Percentiles rank a stretch among this genome's conserved stretches.
These are phyloP conservation scores for Trifolium subterraneum DNA, from an alignment of 306 rosid species.

Conservation along the genomic window DNA sequence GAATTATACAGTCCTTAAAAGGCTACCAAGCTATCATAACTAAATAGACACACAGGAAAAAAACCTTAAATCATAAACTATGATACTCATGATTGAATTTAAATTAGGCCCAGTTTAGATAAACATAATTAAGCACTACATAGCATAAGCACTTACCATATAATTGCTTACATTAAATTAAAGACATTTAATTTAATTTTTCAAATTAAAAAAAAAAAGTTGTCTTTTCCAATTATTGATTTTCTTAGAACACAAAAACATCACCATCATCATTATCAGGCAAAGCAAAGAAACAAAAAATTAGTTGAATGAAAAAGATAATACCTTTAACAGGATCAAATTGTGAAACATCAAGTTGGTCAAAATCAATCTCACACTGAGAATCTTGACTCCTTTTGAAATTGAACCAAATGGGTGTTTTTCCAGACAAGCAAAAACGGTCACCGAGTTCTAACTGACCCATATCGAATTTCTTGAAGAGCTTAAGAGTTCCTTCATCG, in stretches of 20 bases:
- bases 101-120: neutral
- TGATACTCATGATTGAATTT: neutral
- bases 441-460: slow-evolving; percentile 68
- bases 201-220: neutral
- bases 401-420: slow-evolving; percentile 61
- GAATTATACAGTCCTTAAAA: neutral
- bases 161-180: neutral
- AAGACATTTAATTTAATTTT: neutral
- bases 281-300: neutral
- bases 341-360: slow-evolving; percentile 56
- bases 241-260: neutral
- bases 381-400: slow-evolving; percentile 42
- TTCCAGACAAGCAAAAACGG: slow-evolving; percentile 69
- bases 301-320: neutral
- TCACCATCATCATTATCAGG: neutral
- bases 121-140: neutral
- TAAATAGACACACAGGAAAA: neutral
- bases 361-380: slow-evolving; percentile 42
- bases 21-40: neutral
- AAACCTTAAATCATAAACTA: neutral
- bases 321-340: slow-evolving; percentile 80
- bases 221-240: neutral
- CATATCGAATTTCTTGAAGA: slow-evolving; percentile 62
- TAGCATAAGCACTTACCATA: neutral
- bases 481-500: slow-evolving; percentile 44